Percentiles rank a stretch among this genome's conserved stretches.
Conservation (phyloP, 345 rosid genomes). For the Psidium friedrichsthalianum region DNA sequence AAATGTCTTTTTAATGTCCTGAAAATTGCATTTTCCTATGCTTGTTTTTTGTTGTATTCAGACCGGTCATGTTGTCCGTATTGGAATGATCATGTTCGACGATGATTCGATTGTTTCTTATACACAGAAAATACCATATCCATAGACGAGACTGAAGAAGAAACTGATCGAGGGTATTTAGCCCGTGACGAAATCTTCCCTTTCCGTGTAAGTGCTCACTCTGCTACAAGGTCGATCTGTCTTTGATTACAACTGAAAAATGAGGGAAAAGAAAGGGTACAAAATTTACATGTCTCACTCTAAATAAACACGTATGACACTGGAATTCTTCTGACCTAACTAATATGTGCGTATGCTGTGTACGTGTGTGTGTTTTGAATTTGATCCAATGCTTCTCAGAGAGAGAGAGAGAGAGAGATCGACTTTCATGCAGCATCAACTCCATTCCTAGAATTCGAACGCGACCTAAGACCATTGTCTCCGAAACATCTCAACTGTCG, state of each 20-base stretch:
- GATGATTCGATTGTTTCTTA: background rate
- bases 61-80: background rate
- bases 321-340: background rate
- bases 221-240: background rate
- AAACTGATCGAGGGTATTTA: background rate
- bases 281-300: background rate
- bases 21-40: background rate
- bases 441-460: background rate
- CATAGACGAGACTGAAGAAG: background rate
- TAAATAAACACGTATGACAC: background rate
- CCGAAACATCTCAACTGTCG: background rate
- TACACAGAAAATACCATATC: background rate
- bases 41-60: background rate
- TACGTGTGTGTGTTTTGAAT: background rate
- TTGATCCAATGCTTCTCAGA: background rate
- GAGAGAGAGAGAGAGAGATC: background rate
- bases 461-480: background rate
- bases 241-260: background rate
- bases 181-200: background rate
- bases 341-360: background rate
- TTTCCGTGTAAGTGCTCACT: background rate
- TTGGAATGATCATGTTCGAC: background rate
- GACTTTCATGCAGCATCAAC: background rate
- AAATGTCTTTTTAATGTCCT: background rate
- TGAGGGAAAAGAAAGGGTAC: background rate